A percentile compares a stretch with the other conserved stretches of the same genome.
Evolutionary conservation across 352 stramenopile genomes (phyloP).

Genomic region (Phytopythium chamaehyphon): DNA sequence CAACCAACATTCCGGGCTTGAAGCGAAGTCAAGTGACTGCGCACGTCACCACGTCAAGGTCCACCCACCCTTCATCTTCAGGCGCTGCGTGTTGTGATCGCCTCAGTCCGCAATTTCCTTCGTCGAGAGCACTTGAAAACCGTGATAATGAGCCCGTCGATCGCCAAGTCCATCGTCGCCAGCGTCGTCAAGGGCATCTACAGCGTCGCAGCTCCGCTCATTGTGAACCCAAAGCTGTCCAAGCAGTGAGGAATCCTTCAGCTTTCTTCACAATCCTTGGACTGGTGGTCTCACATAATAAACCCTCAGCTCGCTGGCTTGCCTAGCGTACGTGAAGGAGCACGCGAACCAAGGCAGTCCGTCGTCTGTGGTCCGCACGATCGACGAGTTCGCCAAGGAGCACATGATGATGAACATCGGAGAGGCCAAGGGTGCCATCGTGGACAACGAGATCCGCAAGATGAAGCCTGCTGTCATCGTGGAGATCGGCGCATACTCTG

Average conservation of each 20-base stretch:
- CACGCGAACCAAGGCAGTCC: constrained; percentile 28
- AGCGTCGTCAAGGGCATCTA: constrained; percentile 3
- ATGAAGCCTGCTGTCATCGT: constrained; percentile 31
- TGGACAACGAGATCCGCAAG: constrained; percentile 38
- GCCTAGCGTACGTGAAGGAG: constrained; percentile 34
- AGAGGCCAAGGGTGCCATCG: constrained; percentile 26
- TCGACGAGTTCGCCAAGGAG: constrained; percentile 29
- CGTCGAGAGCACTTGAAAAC: no score
- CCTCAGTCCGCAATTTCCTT: no score
- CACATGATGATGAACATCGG: constrained; percentile 51
- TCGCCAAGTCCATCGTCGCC: not conserved
- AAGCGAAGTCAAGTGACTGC: no score
- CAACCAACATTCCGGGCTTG: no score
- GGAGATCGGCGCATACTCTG: constrained; percentile 40
- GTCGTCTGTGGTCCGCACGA: constrained; percentile 25
- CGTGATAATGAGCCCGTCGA: not conserved
- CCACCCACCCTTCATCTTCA: no score
- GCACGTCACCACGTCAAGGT: no score
- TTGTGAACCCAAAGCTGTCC: not conserved
- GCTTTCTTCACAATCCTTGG: not conserved
- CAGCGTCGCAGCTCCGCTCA: not conserved
- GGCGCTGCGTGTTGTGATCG: no score
- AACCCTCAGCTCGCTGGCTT: constrained; percentile 19
- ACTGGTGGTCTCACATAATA: not conserved
- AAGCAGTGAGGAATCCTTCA: constrained; percentile 2